Evolutionary conservation across 495 filamentous ascomycete genomes (phyloP).

Genomic region (Pyrenula massariospora): DNA sequence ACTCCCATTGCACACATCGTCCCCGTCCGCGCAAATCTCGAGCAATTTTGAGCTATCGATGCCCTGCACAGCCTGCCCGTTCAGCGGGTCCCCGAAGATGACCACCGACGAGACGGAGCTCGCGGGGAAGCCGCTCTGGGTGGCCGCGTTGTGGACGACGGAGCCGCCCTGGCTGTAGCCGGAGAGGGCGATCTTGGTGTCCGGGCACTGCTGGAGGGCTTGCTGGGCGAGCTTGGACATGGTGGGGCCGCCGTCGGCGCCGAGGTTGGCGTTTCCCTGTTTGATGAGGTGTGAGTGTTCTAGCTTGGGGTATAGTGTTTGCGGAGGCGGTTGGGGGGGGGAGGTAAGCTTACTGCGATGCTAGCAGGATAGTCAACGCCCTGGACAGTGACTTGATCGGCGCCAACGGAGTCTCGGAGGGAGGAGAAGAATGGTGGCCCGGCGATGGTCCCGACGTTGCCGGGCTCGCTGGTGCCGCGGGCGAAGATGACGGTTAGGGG

Average conservation of each 20-base stretch:
- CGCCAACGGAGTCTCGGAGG: conserved; percentile 20
- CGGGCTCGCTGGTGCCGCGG: conserved; percentile 42
- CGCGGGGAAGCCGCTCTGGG: conserved; percentile 13
- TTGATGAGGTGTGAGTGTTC: conserved; percentile 13
- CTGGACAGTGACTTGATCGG: conserved; percentile 35
- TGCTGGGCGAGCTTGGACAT: conserved; percentile 38
- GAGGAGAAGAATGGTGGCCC: conserved; percentile 42
- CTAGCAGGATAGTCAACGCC: conserved; percentile 42
- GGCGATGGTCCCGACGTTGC: conserved; percentile 45
- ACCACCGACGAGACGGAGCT: conserved; percentile 24
- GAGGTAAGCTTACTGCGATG: conserved; percentile 17
- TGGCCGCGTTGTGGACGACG: conserved; percentile 38
- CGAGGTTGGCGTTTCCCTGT: conserved; percentile 35
- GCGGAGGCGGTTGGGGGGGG: too few species aligned
- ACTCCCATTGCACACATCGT: conserved; percentile 42
- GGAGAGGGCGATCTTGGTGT: conserved; percentile 46
- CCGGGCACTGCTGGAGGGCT: conserved; percentile 39
- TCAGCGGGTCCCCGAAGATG: conserved; percentile 50
- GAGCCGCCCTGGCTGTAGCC: conserved; percentile 49
- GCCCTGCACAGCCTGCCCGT: conserved; percentile 29
- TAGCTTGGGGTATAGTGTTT: neutral
- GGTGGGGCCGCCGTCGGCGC: conserved; percentile 25
- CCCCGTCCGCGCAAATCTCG: conserved; percentile 38
- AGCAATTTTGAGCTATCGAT: conserved; percentile 31
- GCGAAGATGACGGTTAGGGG: conserved; percentile 46